Conservation (phyloP, 139 green algal species). For the Diplosphaera chodatii region DNA sequence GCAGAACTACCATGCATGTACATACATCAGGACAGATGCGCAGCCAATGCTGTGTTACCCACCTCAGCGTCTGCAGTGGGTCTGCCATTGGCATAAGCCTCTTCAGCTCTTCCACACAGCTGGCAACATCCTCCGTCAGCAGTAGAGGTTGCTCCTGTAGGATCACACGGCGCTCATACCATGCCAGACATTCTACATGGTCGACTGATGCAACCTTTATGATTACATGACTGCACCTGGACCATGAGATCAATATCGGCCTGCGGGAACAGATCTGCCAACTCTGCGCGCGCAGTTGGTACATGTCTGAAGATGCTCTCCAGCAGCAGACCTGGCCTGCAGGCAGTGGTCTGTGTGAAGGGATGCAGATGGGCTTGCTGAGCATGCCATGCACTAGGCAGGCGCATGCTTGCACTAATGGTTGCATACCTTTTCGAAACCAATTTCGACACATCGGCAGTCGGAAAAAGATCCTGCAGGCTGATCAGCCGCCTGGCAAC, state of each 20-base stretch:
- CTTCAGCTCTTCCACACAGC: background rate
- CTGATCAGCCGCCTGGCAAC: background rate
- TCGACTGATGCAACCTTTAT: too few species aligned
- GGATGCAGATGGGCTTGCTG: too few species aligned
- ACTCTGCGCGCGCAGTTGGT: too few species aligned
- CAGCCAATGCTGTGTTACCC: background rate
- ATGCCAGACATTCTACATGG: too few species aligned
- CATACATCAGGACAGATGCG: too few species aligned
- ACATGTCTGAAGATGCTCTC: background rate
- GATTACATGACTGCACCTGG: background rate
- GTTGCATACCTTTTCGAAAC: background rate
- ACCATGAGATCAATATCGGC: background rate
- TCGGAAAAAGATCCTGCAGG: background rate
- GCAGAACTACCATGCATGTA: too few species aligned
- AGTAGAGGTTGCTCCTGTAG: background rate
- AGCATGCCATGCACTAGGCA: too few species aligned
- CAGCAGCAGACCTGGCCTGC: background rate
- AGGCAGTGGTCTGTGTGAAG: too few species aligned
- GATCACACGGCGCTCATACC: too few species aligned
- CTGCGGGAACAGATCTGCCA: background rate
- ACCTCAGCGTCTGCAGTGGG: background rate
- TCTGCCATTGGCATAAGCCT: background rate
- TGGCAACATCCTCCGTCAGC: background rate
- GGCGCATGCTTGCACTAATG: too few species aligned
- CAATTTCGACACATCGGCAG: background rate